phyloP scores from a whole-genome alignment of 345 rosid genomes.

The Citrus reticulata region DNA sequence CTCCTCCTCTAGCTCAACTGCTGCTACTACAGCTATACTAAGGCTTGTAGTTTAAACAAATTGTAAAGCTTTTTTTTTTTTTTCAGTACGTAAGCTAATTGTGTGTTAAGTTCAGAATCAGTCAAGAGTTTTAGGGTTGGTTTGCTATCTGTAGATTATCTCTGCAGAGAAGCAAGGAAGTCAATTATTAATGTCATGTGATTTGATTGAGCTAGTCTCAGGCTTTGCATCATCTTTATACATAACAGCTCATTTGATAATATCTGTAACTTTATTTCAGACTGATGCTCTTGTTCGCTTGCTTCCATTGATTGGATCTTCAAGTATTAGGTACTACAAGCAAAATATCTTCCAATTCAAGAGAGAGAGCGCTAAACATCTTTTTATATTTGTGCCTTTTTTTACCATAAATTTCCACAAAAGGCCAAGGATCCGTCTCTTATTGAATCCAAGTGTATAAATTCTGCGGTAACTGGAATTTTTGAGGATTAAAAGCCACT shows the following conservation, averaged over 20 bases:
- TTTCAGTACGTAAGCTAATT: not conserved
- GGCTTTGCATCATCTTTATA: not conserved
- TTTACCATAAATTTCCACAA: not conserved
- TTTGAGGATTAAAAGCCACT: not conserved
- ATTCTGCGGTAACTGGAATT: not conserved
- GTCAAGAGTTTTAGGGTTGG: not conserved
- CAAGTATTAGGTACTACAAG: conserved; percentile 47
- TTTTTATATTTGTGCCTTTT: not conserved
- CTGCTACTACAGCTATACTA: not conserved
- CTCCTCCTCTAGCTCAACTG: not conserved
- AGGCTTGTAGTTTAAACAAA: not conserved
- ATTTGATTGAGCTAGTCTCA: not conserved
- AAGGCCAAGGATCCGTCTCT: not conserved
- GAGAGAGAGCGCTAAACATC: no score
- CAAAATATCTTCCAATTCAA: not conserved
- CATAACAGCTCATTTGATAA: not conserved
- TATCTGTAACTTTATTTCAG: conserved; percentile 33
- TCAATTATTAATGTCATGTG: conserved; percentile 2
- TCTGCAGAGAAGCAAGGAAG: not conserved
- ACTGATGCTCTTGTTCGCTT: conserved; percentile 62
- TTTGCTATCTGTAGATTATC: not conserved
- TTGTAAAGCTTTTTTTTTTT: not conserved
- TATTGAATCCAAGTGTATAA: not conserved
- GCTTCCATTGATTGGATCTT: conserved; percentile 74
- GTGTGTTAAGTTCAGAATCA: not conserved